Evolutionary conservation across 73 alveolate species (phyloP).

Genomic region (Loxodes magnus): DNA sequence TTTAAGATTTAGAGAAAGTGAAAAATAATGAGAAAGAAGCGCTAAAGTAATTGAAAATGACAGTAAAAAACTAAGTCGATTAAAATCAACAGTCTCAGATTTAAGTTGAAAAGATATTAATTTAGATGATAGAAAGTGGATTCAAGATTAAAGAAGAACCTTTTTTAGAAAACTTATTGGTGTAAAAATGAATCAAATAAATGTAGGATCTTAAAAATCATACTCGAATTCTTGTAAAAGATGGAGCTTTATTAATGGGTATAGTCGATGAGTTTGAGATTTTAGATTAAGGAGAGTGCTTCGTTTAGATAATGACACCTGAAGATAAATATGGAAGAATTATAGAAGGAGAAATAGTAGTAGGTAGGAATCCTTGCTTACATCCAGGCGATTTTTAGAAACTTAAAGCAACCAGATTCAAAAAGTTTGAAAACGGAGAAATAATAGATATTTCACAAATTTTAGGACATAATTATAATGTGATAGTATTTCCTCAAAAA

Average conservation of each 20-base stretch:
- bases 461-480: conserved; percentile 61
- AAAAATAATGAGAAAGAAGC: conserved; percentile 29
- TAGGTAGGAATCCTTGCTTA: conserved; percentile 85
- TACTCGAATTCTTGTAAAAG: conserved; percentile 18
- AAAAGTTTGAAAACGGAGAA: conserved; percentile 34
- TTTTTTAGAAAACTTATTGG: too few species aligned
- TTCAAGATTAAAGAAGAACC: too few species aligned
- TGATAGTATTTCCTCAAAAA: conserved; percentile 70
- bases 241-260: conserved; percentile 69
- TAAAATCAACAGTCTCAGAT: background rate
- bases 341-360: conserved; percentile 80
- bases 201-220: conserved; percentile 23
- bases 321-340: conserved; percentile 15
- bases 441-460: conserved; percentile 18
- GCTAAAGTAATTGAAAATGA: background rate
- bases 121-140: too few species aligned
- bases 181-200: too few species aligned
- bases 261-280: conserved; percentile 78
- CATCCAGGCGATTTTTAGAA: conserved; percentile 96
- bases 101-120: too few species aligned
- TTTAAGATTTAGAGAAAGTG: conserved; percentile 28
- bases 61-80: too few species aligned
- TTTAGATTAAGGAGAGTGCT: conserved; percentile 75
- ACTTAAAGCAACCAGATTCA: conserved; percentile 72
- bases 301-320: conserved; percentile 28